Conservation (phyloP, 768 basidiomycete genomes). For the Suillus ampliporus region DNA sequence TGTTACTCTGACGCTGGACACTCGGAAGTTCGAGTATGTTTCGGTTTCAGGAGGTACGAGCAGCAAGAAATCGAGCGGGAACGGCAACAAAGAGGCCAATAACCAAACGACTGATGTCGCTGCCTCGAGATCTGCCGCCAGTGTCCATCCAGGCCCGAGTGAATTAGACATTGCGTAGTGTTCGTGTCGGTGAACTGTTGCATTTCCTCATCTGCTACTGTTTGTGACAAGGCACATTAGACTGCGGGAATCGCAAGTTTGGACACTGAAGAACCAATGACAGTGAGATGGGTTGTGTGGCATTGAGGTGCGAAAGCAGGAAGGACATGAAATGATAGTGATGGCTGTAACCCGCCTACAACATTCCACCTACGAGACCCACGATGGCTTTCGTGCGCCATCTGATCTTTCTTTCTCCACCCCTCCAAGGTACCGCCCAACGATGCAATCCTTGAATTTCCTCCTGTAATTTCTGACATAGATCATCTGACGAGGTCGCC, state of each 20-base stretch:
- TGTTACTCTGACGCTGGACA: conserved; percentile 84
- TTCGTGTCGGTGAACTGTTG: background rate
- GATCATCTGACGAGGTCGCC: conserved; percentile 60
- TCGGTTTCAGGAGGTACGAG: conserved; percentile 22
- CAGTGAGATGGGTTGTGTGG: background rate
- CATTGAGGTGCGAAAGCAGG: background rate
- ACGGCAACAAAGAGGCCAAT: background rate
- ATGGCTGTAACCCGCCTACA: conserved; percentile 42
- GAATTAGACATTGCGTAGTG: background rate
- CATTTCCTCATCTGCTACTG: background rate
- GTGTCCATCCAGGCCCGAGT: background rate
- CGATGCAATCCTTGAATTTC: conserved; percentile 59
- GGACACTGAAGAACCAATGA: background rate
- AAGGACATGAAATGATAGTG: background rate
- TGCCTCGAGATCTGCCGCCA: background rate
- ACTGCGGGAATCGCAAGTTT: background rate
- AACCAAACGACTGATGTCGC: background rate
- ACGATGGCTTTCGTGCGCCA: conserved; percentile 69
- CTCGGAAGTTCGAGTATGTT: conserved; percentile 77
- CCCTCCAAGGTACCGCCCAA: conserved; percentile 63
- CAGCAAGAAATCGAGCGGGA: conserved; percentile 1
- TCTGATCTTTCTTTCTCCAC: conserved; percentile 60
- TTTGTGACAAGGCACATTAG: background rate
- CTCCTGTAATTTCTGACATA: conserved; percentile 55
- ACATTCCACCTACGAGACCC: conserved; percentile 69